These are phyloP conservation scores for Aspergillus sp. DNA, from an alignment of 2,329 filamentous ascomycete genomes.

Conservation along the genomic window DNA sequence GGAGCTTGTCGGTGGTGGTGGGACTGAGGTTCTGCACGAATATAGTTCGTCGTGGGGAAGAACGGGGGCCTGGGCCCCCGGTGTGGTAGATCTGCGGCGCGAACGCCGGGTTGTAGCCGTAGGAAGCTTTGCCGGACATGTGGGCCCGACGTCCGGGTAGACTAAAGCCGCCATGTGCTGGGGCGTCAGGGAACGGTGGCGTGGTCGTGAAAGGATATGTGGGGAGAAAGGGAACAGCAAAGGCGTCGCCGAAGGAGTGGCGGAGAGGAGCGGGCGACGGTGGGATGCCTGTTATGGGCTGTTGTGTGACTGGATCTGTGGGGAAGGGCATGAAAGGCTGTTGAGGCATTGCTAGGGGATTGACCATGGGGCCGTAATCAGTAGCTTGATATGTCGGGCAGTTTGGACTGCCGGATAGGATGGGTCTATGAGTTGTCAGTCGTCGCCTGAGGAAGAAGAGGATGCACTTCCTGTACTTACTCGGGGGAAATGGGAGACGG, in stretches of 20 bases:
- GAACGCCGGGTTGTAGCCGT: conserved; percentile 16
- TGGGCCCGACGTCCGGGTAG: conserved; percentile 1
- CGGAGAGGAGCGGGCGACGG: conserved; percentile 34
- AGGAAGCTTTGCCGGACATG: conserved; percentile 9
- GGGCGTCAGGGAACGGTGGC: conserved; percentile 13
- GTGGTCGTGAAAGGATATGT: conserved; percentile 30
- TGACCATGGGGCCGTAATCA: conserved; percentile 31
- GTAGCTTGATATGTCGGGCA: conserved; percentile 28
- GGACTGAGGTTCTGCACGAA: conserved; percentile 34
- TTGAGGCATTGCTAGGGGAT: conserved; percentile 25
- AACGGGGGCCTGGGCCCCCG: conserved; percentile 11
- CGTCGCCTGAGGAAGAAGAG: not conserved
- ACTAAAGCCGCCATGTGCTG: conserved; percentile 10
- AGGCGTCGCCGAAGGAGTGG: conserved; percentile 31
- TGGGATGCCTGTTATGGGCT: conserved; percentile 27
- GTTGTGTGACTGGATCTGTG: conserved; percentile 25
- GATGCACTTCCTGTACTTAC: conserved; percentile 26
- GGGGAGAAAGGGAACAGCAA: conserved; percentile 30
- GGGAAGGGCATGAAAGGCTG: conserved; percentile 33
- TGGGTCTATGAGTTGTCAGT: conserved; percentile 4
- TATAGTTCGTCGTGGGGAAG: conserved; percentile 24
- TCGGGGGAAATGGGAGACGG: conserved; percentile 41
- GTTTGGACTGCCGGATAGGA: conserved; percentile 11
- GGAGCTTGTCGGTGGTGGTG: conserved; percentile 30
- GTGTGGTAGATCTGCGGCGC: conserved; percentile 12